Evolutionary conservation across 1,139 yeast species (phyloP), one percentile per base, ranked within the genome.

Genomic region (Geotrichum citri-aurantii): DNA sequence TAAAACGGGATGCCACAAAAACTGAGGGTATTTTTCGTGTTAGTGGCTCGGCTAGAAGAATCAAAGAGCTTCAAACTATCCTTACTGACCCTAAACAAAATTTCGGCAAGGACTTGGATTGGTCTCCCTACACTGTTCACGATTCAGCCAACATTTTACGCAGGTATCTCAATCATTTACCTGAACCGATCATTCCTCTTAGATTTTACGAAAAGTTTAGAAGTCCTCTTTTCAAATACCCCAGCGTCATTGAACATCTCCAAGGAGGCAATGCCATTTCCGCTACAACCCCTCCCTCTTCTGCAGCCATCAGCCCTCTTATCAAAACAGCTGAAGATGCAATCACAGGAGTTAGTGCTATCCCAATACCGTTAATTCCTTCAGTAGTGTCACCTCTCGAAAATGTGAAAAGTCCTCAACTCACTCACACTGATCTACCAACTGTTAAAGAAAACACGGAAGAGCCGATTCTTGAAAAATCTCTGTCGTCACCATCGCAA

Each of bases 51-150:
- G 86, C 92, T 26, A 87, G 90, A 69, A 79, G 99, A 58, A 84
- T 93, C 52, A 89, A 89, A 67, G 95, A 90, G 66, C 77, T 93
- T 55, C 98, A 93, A 71, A 79, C 82, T 48, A 79, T 86, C 8
- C 93, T 93, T 75, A 89, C 92, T 62, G 76, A 87, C 2, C 91
- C 97, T 1, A 98, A 98, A 0, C 84, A 83, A 62, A 50, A 49
- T 29, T 95, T 85, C 70, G 99, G 99, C 26, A 83, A 90, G 61
- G 88, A 86, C 65, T 79, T 92, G 52, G 82, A 80, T 63, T 93
- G 99, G 99, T 90, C 88, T 58, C 95, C 95, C 0, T 93, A 84
- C 73, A 90, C 91, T 3, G 98, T 93, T n/a, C 99, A 95, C 73
- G 99, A 95, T 72, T 97, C 97, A 1, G 97, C 98, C 1, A 88